phyloP scores from a whole-genome alignment of 192 early-diverging fungal genomes.

The Podila clonocystis region DNA sequence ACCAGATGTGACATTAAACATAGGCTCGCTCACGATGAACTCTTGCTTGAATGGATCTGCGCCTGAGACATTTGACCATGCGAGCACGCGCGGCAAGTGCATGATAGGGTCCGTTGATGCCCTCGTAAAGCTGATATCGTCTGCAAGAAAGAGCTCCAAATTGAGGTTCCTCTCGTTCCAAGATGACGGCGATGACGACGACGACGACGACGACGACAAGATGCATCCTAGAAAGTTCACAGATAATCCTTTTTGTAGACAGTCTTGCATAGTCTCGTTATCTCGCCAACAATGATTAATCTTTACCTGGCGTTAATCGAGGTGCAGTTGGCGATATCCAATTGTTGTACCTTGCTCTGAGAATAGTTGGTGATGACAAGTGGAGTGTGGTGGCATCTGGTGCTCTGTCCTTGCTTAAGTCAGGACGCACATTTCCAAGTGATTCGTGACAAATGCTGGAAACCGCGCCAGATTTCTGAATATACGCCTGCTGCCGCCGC shows the following conservation, averaged over 20 bases:
- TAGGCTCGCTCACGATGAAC: not conserved
- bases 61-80: no score
- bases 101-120: not conserved
- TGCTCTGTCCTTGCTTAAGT: not conserved
- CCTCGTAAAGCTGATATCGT: no score
- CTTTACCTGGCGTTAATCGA: no score
- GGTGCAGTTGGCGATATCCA: not conserved
- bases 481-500: not conserved
- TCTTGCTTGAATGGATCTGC: not conserved
- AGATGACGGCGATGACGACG: no score
- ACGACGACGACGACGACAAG: no score
- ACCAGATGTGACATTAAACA: not conserved
- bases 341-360: not conserved
- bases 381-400: not conserved
- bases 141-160: no score
- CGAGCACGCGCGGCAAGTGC: not conserved
- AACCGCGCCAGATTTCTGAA: not conserved
- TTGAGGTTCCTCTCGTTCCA: no score
- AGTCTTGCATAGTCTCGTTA: no score
- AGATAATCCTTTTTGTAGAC: no score
- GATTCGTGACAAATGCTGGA: not conserved
- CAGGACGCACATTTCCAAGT: not conserved
- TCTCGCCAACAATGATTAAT: no score
- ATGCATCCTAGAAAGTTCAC: no score
- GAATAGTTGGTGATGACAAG: not conserved